A percentile compares a stretch with the other conserved stretches of the same genome.
Conservation (phyloP, 1,139 yeast species). For the Komagataea norvegica region DNA sequence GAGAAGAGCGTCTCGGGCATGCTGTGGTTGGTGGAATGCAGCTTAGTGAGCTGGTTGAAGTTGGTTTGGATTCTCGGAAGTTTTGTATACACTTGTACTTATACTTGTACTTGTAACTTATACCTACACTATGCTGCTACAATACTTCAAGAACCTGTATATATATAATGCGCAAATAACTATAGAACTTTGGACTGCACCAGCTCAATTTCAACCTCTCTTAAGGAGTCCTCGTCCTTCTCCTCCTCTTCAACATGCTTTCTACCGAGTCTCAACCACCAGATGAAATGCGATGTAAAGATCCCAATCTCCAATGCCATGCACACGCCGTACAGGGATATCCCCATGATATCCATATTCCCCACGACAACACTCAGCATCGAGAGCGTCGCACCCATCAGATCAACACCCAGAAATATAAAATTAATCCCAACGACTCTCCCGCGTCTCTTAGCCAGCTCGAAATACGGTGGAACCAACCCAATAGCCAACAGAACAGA, state of each 20-base stretch:
- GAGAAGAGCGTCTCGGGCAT: conserved; percentile 13
- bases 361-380: conserved; percentile 58
- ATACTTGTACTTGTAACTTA: too few relatives aligned
- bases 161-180: too few relatives aligned
- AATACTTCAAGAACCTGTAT: too few relatives aligned
- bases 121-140: too few relatives aligned
- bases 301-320: conserved; percentile 75
- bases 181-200: too few relatives aligned
- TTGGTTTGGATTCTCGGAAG: too few relatives aligned
- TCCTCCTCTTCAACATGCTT: conserved; percentile 2
- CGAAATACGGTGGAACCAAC: conserved; percentile 83
- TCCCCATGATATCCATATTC: conserved; percentile 68
- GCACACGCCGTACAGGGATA: conserved; percentile 67
- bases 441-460: conserved; percentile 72
- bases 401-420: conserved; percentile 71
- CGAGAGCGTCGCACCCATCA: conserved; percentile 76
- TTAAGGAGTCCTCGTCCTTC: conserved; percentile 1
- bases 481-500: conserved; percentile 73
- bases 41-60: too few relatives aligned
- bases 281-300: conserved; percentile 59
- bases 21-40: background rate
- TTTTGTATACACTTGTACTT: too few relatives aligned
- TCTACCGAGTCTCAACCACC: conserved; percentile 42
- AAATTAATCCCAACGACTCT: conserved; percentile 87
- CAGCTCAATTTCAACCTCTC: too few relatives aligned